phyloP scores from a whole-genome alignment of 805 yeast species.

The Ogataea allantospora region DNA sequence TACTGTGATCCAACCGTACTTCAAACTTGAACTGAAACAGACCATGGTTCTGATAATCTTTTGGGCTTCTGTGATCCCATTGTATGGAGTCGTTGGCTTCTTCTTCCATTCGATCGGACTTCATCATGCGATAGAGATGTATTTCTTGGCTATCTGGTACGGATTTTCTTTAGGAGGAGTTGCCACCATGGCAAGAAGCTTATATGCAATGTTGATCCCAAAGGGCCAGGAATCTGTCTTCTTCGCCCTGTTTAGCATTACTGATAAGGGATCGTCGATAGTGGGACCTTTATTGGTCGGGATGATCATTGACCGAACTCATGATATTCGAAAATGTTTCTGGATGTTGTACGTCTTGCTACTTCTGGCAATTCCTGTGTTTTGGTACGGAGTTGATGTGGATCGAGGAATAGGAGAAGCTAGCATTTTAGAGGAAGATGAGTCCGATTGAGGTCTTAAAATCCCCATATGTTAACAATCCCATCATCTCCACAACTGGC shows the following conservation, averaged over 20 bases:
- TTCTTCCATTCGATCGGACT: slow-evolving; percentile 54
- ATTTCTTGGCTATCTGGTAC: slow-evolving; percentile 66
- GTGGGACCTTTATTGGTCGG: slow-evolving; percentile 76
- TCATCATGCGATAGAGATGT: slow-evolving; percentile 66
- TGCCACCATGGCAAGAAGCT: slow-evolving; percentile 65
- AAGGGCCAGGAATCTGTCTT: slow-evolving; percentile 72
- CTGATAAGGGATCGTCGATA: slow-evolving; percentile 78
- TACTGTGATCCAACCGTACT: slow-evolving; percentile 36
- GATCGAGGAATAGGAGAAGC: slow-evolving; percentile 53
- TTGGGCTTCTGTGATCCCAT: slow-evolving; percentile 66
- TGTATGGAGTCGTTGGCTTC: slow-evolving; percentile 71
- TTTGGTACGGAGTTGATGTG: slow-evolving; percentile 47
- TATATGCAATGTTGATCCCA: slow-evolving; percentile 69
- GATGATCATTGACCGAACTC: slow-evolving; percentile 66
- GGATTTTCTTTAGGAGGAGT: slow-evolving; percentile 75
- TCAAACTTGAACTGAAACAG: slow-evolving; percentile 44
- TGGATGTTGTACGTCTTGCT: slow-evolving; percentile 57
- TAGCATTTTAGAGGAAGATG: slow-evolving; percentile 27
- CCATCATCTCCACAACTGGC: slow-evolving; percentile 87
- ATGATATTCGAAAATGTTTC: slow-evolving; percentile 71
- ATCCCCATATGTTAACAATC: slow-evolving; percentile 60
- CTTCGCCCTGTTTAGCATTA: slow-evolving; percentile 71
- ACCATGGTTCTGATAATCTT: slow-evolving; percentile 51
- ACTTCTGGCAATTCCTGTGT: slow-evolving; percentile 56
- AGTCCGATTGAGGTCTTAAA: slow-evolving; percentile 13